These are phyloP conservation scores for Eucalyptus sideroxylon DNA, from an alignment of 345 rosid genomes.

Conservation along the genomic window DNA sequence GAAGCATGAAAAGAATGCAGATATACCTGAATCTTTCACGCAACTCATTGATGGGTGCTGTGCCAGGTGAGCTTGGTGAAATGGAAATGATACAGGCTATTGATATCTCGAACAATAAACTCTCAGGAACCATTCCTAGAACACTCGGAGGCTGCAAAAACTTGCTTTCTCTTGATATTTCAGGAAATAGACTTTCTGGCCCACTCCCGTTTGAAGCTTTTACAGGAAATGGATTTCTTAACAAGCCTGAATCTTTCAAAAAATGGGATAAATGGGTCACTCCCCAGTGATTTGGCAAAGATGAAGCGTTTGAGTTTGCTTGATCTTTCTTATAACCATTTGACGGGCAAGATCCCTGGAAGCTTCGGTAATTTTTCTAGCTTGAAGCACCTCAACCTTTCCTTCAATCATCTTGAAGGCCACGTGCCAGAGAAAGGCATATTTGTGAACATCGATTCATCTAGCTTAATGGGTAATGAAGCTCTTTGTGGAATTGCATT, in stretches of 20 bases:
- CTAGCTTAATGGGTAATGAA: conserved; percentile 47
- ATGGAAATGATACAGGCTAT: conserved; percentile 62
- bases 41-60: conserved; percentile 45
- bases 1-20: conserved; percentile 37
- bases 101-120: conserved; percentile 61
- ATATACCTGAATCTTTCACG: conserved; percentile 56
- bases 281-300: conserved; percentile 32
- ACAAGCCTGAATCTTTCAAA: conserved; percentile 51
- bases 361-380: conserved; percentile 36
- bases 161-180: conserved; percentile 57
- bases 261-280: conserved; percentile 44
- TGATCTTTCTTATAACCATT: conserved; percentile 58
- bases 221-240: conserved; percentile 18
- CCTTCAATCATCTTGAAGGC: conserved; percentile 71
- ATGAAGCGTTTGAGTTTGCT: conserved; percentile 39
- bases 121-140: conserved; percentile 57
- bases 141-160: conserved; percentile 54
- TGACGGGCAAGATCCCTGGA: conserved; percentile 55
- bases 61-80: conserved; percentile 67
- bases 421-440: conserved; percentile 57
- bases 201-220: conserved; percentile 31
- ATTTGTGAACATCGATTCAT: conserved; percentile 30
- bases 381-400: conserved; percentile 50
- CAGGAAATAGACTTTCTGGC: conserved; percentile 56
- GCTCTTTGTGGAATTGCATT: conserved; percentile 54